Conservation (phyloP, 2,329 filamentous ascomycete species). For the Fusarium sambucinum region DNA sequence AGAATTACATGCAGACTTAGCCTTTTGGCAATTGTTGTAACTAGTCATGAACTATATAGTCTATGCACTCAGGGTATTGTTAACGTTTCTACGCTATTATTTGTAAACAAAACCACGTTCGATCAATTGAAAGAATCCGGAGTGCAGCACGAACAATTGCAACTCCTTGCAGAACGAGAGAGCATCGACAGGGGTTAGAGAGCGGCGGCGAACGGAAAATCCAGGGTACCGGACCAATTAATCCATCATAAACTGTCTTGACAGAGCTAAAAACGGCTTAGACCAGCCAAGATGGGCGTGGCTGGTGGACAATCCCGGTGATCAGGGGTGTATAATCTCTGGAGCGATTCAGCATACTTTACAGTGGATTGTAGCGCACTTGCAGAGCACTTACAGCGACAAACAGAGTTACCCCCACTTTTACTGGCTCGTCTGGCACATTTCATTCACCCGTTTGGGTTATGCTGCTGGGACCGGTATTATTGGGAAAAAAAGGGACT, state of each 20-base stretch:
- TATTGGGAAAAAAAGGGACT: conserved; percentile 49
- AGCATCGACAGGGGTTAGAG: conserved; percentile 35
- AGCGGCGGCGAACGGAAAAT: conserved; percentile 49
- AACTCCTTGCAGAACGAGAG: conserved; percentile 35
- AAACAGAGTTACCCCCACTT: conserved; percentile 18
- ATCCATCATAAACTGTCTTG: conserved; percentile 16
- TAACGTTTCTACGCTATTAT: background rate
- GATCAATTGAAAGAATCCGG: conserved; percentile 33
- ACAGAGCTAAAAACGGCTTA: conserved; percentile 49
- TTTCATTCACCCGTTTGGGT: conserved; percentile 37
- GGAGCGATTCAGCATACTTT: conserved; percentile 14
- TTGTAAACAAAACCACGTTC: conserved; percentile 8
- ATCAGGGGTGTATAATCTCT: conserved; percentile 27
- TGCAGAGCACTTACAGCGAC: conserved; percentile 34
- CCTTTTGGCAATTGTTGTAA: background rate
- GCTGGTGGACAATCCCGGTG: conserved; percentile 34
- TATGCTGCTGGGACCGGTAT: conserved; percentile 38
- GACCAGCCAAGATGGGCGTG: conserved; percentile 34
- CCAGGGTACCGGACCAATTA: conserved; percentile 48
- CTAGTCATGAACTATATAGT: too few relatives aligned
- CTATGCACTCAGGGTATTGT: background rate
- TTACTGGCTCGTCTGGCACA: conserved; percentile 42
- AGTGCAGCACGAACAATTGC: conserved; percentile 20
- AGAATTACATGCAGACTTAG: background rate
- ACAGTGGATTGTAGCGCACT: conserved; percentile 14